Percentiles rank a stretch among this genome's conserved stretches.
These are phyloP conservation scores for Moringa oleifera DNA, from an alignment of 345 rosid genomes.

Conservation along the genomic window DNA sequence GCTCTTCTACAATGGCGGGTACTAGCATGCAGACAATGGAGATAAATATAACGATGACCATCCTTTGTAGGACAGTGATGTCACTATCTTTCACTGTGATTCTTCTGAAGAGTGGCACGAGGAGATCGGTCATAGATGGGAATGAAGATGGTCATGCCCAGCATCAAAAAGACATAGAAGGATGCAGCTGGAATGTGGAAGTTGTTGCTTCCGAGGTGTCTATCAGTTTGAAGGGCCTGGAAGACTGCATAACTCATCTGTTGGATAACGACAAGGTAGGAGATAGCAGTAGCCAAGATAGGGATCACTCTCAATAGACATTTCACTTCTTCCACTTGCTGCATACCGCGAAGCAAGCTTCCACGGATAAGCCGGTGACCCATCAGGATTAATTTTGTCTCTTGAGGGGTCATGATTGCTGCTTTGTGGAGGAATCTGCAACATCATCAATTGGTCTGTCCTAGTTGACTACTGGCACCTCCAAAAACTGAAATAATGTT, in stretches of 20 bases:
- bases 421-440: conserved; percentile 59
- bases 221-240: conserved; percentile 54
- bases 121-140: conserved; percentile 46
- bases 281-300: conserved; percentile 47
- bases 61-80: conserved; percentile 35
- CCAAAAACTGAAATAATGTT: conserved; percentile 7
- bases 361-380: conserved; percentile 51
- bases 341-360: conserved; percentile 54
- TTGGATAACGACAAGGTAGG: conserved; percentile 33
- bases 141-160: conserved; percentile 43
- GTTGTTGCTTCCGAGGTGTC: conserved; percentile 24
- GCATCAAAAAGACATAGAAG: conserved; percentile 46
- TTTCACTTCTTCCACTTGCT: conserved; percentile 69
- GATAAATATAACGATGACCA: conserved; percentile 30
- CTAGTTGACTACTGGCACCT: not conserved
- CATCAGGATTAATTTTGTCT: conserved; percentile 43
- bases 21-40: conserved; percentile 32
- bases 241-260: conserved; percentile 54
- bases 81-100: conserved; percentile 41
- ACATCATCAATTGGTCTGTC: not conserved
- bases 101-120: conserved; percentile 38
- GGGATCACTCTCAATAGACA: conserved; percentile 51
- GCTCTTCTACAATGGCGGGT: conserved; percentile 27
- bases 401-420: conserved; percentile 34
- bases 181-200: conserved; percentile 53